Percentiles rank a stretch among this genome's conserved stretches.
Conservation (phyloP, 306 rosid genomes). For the Aeschynomene evenia region DNA sequence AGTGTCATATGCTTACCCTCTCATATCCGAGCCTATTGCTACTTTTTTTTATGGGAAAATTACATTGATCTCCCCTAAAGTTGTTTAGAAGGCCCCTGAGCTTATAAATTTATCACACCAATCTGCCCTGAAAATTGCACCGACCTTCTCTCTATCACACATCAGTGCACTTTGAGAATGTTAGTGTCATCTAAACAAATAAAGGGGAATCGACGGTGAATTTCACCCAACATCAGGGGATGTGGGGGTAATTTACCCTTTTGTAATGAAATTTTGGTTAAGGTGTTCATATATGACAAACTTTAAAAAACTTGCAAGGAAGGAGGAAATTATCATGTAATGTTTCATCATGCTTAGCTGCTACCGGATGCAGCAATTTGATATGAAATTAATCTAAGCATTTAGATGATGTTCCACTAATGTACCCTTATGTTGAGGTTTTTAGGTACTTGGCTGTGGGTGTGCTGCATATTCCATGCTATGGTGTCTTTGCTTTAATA, state of each 20-base stretch:
- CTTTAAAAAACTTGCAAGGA: conserved; percentile 12
- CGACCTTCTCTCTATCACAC: too few relatives aligned
- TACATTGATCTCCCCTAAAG: too few relatives aligned
- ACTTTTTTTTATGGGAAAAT: too few relatives aligned
- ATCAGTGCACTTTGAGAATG: too few relatives aligned
- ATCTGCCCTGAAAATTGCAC: too few relatives aligned
- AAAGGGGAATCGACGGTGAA: too few relatives aligned
- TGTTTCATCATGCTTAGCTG: conserved; percentile 18
- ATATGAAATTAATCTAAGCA: conserved; percentile 10
- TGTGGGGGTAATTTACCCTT: too few relatives aligned
- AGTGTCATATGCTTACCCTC: background rate
- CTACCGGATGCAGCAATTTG: conserved; percentile 1
- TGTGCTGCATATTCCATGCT: conserved; percentile 72
- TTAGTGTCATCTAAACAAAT: too few relatives aligned
- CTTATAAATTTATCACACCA: too few relatives aligned
- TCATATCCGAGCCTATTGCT: background rate
- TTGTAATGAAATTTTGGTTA: background rate
- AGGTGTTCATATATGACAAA: conserved; percentile 15
- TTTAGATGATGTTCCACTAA: conserved; percentile 6
- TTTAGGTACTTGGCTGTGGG: conserved; percentile 83
- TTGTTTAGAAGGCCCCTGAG: too few relatives aligned
- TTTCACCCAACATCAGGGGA: too few relatives aligned
- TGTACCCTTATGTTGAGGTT: conserved; percentile 4
- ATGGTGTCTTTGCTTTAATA: conserved; percentile 51
- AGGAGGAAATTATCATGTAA: background rate